phyloP scores from a whole-genome alignment of 441 rosid genomes.

The Pelargonium citronellum region DNA sequence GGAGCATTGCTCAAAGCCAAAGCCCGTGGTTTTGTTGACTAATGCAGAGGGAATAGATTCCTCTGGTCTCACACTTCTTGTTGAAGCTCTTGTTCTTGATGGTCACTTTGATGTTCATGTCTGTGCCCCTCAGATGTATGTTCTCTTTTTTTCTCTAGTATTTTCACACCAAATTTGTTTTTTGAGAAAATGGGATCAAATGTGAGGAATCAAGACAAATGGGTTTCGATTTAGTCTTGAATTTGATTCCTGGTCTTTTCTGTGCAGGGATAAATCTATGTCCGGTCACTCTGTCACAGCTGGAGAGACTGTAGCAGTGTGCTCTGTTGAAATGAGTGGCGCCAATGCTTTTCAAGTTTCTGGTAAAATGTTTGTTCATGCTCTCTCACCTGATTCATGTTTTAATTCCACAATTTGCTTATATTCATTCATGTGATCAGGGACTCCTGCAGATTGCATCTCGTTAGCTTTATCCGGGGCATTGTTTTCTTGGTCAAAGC shows the following conservation, averaged over 20 bases:
- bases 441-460: conserved; percentile 42
- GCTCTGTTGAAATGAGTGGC: conserved; percentile 28
- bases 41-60: conserved; percentile 37
- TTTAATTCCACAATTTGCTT: neutral
- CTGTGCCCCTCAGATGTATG: conserved; percentile 42
- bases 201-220: neutral
- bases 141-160: neutral
- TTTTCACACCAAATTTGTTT: neutral
- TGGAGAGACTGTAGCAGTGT: conserved; percentile 30
- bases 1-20: conserved; percentile 16
- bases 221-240: neutral
- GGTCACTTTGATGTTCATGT: conserved; percentile 29
- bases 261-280: conserved; percentile 31
- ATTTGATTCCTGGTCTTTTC: conserved; percentile 20
- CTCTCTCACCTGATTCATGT: neutral
- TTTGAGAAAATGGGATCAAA: neutral
- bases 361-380: conserved; percentile 17
- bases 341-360: conserved; percentile 35
- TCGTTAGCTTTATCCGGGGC: conserved; percentile 39
- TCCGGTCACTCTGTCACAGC: conserved; percentile 34
- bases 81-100: conserved; percentile 31
- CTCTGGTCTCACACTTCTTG: conserved; percentile 35
- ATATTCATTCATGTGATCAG: conserved; percentile 20
- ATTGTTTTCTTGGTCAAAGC: conserved; percentile 35
- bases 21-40: conserved; percentile 31